Conservation (phyloP, 2,329 filamentous ascomycete genomes). For the Aspergillus brasiliensis region DNA sequence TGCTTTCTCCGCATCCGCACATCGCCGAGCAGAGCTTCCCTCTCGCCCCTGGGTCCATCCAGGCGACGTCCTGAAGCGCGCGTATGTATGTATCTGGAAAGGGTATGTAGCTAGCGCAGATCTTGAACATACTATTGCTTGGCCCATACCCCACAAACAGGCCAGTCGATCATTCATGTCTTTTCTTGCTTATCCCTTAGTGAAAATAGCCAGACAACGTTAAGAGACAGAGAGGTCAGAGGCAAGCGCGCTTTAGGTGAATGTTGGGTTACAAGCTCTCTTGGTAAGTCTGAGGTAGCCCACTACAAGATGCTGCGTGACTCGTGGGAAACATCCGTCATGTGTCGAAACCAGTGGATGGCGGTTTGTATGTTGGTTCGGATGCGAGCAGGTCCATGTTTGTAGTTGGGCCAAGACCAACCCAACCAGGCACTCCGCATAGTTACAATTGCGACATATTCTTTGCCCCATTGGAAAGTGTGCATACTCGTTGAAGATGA, state of each 20-base stretch:
- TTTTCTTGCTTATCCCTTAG: background rate
- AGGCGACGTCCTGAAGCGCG: background rate
- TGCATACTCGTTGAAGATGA: background rate
- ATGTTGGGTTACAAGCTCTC: background rate
- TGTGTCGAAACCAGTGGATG: conserved; percentile 1
- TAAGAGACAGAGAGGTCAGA: background rate
- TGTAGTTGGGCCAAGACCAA: conserved; percentile 1
- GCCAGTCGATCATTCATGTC: conserved; percentile 5
- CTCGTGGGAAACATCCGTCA: background rate
- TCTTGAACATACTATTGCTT: background rate
- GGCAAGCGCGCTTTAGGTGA: background rate
- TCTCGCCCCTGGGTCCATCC: background rate
- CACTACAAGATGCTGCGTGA: background rate
- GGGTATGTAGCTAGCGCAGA: background rate
- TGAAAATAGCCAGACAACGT: background rate
- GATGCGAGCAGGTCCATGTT: conserved; percentile 8
- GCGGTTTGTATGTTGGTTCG: conserved; percentile 5
- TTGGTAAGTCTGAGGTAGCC: background rate
- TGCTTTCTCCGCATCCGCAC: background rate
- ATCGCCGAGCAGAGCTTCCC: background rate
- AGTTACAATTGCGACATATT: background rate
- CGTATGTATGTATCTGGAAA: background rate
- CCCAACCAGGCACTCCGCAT: background rate
- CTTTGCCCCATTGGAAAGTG: background rate
- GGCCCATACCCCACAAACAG: background rate